Evolutionary conservation across 495 filamentous ascomycete species (phyloP), one percentile per base, ranked within the genome.

Genomic region (Trichocladium uniseriatum): DNA sequence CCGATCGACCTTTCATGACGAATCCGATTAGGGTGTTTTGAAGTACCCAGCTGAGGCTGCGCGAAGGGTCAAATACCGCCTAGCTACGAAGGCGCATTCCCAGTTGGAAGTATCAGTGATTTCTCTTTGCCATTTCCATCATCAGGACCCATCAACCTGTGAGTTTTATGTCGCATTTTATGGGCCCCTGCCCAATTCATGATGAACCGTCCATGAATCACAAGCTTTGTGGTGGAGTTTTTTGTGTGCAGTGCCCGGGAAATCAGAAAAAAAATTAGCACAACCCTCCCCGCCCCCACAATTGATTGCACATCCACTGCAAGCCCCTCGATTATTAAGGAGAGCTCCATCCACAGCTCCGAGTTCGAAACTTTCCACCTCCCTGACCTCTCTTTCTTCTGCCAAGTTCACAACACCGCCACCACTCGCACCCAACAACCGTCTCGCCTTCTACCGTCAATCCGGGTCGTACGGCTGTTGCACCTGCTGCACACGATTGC

Each of bases 271-370:
- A 49, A 49, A 49, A 40, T 45, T 34, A 53, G 50, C 53, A 57
- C 44, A 56, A 59, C 52, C 53, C 54, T 54, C 50, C 42, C 54
- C 3, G n/a, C 47, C 47, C 51, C 57, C 54, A 53, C 57, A 53
- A 49, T 45, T 52, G 45, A 45, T 49, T 47, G 43, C 45, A 49
- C 49, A 41, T 39, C 53, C 47, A 52, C 32, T 53, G 52, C 38
- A 32, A 39, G 51, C 53, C 50, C 51, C 53, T 54, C 56, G 20
- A 57, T 60, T 63, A 56, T 54, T 58, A 63, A 60, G 35, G 27
- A 51, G n/a, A 54, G 56, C 56, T 55, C 59, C 46, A 22, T 31
- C 48, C 52, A 45, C 38, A n/a, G n/a, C n/a, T n/a, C n/a, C 49
- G 24, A 27, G n/a, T 45, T 51, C 38, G 18, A 45, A 44, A 35